These are phyloP conservation scores for Clarkia xantiana DNA, from an alignment of 345 rosid species.

Conservation along the genomic window DNA sequence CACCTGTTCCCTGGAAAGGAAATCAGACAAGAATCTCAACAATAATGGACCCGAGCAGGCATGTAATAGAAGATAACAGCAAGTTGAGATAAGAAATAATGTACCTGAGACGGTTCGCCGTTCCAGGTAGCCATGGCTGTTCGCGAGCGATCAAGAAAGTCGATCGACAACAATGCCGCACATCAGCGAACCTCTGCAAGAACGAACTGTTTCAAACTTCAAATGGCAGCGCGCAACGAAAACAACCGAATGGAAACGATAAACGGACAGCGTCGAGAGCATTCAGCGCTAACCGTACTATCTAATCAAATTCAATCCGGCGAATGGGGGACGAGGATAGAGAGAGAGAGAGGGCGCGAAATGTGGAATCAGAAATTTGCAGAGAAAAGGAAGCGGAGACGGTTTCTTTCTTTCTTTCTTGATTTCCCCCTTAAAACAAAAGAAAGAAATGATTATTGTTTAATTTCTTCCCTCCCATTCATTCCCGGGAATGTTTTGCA, in stretches of 20 bases:
- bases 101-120: slow-evolving; percentile 34
- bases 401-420: neutral
- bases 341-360: slow-evolving; percentile 1
- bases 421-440: neutral
- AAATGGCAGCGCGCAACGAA: slow-evolving; percentile 7
- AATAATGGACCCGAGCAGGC: slow-evolving; percentile 1
- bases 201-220: slow-evolving; percentile 9
- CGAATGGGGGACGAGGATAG: slow-evolving; percentile 1
- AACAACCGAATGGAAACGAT: neutral
- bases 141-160: neutral
- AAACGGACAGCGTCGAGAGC: slow-evolving; percentile 6
- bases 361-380: neutral
- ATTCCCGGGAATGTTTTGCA: slow-evolving; percentile 18
- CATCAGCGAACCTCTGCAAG: neutral
- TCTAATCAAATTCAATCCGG: too few relatives aligned
- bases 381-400: slow-evolving; percentile 2
- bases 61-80: neutral
- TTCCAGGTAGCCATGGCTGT: slow-evolving; percentile 36
- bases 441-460: too few relatives aligned
- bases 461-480: neutral
- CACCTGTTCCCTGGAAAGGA: slow-evolving; percentile 13
- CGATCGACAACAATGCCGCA: neutral
- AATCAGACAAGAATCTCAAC: too few relatives aligned
- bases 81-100: neutral
- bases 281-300: slow-evolving; percentile 3